Percentiles rank a stretch among this genome's conserved stretches.
These are phyloP conservation scores for Aspergillus homomorphus DNA, from an alignment of 495 filamentous ascomycete genomes.

Conservation along the genomic window DNA sequence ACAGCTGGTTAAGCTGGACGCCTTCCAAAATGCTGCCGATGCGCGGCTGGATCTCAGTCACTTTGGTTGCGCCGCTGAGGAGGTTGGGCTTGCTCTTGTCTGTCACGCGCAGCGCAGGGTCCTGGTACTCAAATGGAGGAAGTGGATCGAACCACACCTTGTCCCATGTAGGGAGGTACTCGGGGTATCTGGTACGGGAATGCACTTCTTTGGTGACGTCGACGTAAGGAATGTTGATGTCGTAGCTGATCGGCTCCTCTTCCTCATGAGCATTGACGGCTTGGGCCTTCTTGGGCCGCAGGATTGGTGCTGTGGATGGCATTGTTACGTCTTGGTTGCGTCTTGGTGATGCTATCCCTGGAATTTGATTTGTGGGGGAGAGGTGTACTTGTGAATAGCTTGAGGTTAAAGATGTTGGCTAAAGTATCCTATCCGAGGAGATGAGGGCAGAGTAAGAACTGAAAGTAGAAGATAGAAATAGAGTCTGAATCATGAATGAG, in stretches of 20 bases:
- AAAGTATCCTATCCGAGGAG: not conserved
- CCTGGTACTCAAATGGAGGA: constrained; percentile 55
- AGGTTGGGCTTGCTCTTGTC: constrained; percentile 58
- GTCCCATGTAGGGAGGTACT: constrained; percentile 64
- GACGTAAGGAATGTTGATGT: constrained; percentile 56
- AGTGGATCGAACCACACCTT: constrained; percentile 58
- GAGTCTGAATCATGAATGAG: not conserved
- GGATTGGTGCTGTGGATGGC: constrained; percentile 39
- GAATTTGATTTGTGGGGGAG: not conserved
- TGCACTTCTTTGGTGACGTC: constrained; percentile 39
- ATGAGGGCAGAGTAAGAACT: not conserved
- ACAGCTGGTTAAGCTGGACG: constrained; percentile 66
- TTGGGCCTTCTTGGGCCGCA: constrained; percentile 32
- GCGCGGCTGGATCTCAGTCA: constrained; percentile 63
- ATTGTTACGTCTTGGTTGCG: constrained; percentile 19
- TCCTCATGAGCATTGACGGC: constrained; percentile 30
- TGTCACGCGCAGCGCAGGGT: constrained; percentile 54
- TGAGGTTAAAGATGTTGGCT: not conserved
- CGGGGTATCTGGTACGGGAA: constrained; percentile 50
- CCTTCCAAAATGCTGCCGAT: constrained; percentile 72
- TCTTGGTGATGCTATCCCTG: constrained; percentile 1
- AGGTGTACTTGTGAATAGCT: not conserved
- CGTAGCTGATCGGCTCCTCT: constrained; percentile 49
- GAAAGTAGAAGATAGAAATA: constrained; percentile 12
- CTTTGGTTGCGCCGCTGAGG: constrained; percentile 42